Evolutionary conservation across 148 eudicot species (phyloP).

Genomic region (Diospyros lotus): DNA sequence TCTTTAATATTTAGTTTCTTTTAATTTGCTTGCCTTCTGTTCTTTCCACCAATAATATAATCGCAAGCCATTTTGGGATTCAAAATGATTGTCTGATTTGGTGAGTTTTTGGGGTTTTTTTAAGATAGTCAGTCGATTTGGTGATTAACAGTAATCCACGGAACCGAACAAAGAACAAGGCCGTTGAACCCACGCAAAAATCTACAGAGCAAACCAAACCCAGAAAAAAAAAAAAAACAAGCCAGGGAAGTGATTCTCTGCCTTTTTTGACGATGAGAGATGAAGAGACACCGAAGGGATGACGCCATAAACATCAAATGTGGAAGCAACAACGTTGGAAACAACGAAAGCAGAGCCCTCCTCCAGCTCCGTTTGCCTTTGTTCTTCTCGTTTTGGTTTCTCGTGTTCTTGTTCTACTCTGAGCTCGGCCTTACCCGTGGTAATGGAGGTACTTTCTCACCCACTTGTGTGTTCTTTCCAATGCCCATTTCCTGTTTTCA

Average conservation of each 20-base stretch:
- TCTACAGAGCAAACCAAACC: background rate
- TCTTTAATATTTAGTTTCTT: too few species aligned
- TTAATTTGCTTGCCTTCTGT: too few species aligned
- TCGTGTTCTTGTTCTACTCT: slow-evolving; percentile 50
- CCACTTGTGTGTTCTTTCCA: background rate
- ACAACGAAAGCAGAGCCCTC: slow-evolving; percentile 23
- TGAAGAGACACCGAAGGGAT: slow-evolving; percentile 32
- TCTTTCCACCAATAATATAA: too few species aligned
- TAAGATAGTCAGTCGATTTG: too few species aligned
- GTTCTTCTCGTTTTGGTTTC: slow-evolving; percentile 51
- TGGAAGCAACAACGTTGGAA: background rate
- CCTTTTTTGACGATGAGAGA: slow-evolving; percentile 21
- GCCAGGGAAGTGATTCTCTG: background rate
- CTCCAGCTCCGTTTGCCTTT: slow-evolving; percentile 48
- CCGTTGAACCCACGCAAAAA: background rate
- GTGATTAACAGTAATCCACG: background rate
- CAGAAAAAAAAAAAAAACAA: background rate
- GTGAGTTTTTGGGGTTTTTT: too few species aligned
- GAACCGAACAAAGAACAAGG: background rate
- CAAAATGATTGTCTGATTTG: too few species aligned
- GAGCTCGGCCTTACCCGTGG: slow-evolving; percentile 58
- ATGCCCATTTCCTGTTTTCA: background rate
- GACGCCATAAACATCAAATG: slow-evolving; percentile 18
- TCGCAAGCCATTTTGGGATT: too few species aligned
- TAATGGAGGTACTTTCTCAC: slow-evolving; percentile 40